Conservation (phyloP, 805 yeast species). For the Teunomyces gatunensis region DNA sequence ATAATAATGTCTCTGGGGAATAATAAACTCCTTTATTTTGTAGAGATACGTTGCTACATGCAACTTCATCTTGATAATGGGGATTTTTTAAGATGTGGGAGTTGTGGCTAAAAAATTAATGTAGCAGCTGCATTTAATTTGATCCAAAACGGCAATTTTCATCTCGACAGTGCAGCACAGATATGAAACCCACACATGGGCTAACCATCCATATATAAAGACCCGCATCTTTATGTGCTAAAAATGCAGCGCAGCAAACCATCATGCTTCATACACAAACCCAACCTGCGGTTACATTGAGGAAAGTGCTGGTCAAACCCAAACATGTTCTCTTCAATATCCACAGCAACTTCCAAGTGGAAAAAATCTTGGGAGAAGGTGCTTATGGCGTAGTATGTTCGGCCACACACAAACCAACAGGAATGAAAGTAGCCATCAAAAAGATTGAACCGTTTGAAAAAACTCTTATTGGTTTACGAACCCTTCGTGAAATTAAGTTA, state of each 20-base stretch:
- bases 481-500: conserved; percentile 67
- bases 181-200: conserved; percentile 1
- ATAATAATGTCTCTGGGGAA: not conserved
- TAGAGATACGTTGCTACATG: not conserved
- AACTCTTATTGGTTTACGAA: conserved; percentile 63
- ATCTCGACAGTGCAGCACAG: not conserved
- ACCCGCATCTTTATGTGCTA: not conserved
- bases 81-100: not conserved
- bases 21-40: not conserved
- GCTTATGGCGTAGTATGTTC: conserved; percentile 79
- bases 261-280: conserved; percentile 1
- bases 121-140: conserved; percentile 1
- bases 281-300: not conserved
- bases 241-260: not conserved
- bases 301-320: not conserved
- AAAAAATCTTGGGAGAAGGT: conserved; percentile 70
- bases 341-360: conserved; percentile 58
- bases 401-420: conserved; percentile 61
- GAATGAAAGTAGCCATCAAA: conserved; percentile 70
- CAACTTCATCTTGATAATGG: not conserved
- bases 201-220: not conserved
- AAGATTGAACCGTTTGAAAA: conserved; percentile 70
- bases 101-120: not conserved
- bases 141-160: conserved; percentile 1
- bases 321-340: conserved; percentile 50